phyloP scores from a whole-genome alignment of 345 rosid genomes.

The Citrus inodora region DNA sequence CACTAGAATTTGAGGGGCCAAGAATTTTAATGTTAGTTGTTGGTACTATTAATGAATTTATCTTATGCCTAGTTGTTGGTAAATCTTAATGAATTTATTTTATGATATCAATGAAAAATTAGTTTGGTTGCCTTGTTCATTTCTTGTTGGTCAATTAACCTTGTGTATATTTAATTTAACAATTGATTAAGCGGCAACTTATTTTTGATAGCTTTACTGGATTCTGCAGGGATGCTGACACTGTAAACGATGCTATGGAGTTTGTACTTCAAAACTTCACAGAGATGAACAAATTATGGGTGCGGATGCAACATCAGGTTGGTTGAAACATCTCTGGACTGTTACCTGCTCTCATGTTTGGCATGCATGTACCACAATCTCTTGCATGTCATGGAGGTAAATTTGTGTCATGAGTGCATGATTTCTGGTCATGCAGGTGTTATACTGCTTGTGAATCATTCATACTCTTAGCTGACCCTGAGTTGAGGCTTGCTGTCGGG shows the following conservation, averaged over 20 bases:
- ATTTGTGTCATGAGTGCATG: constrained; percentile 78
- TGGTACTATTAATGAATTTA: neutral
- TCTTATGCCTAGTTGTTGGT: neutral
- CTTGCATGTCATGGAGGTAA: constrained; percentile 71
- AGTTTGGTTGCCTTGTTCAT: neutral
- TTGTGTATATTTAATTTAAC: neutral
- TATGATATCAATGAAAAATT: no score
- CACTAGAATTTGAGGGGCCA: neutral
- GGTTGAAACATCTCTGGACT: constrained; percentile 55
- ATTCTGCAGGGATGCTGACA: constrained; percentile 84
- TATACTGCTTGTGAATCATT: constrained; percentile 92
- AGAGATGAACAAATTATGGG: constrained; percentile 99
- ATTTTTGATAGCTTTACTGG: constrained; percentile 13
- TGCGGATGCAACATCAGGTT: constrained; percentile 99
- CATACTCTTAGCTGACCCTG: constrained; percentile 93
- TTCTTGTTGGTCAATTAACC: neutral
- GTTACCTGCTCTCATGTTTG: constrained; percentile 61
- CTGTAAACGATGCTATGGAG: constrained; percentile 87
- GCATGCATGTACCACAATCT: constrained; percentile 54
- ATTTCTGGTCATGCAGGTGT: constrained; percentile 96
- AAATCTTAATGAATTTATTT: no score
- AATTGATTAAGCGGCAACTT: neutral
- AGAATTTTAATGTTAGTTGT: neutral
- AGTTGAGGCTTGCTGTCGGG: constrained; percentile 98
- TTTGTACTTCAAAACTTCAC: constrained; percentile 96